Evolutionary conservation across 2,329 filamentous ascomycete species (phyloP), one percentile per base, ranked within the genome.

Genomic region (Xylariaceae sp.): DNA sequence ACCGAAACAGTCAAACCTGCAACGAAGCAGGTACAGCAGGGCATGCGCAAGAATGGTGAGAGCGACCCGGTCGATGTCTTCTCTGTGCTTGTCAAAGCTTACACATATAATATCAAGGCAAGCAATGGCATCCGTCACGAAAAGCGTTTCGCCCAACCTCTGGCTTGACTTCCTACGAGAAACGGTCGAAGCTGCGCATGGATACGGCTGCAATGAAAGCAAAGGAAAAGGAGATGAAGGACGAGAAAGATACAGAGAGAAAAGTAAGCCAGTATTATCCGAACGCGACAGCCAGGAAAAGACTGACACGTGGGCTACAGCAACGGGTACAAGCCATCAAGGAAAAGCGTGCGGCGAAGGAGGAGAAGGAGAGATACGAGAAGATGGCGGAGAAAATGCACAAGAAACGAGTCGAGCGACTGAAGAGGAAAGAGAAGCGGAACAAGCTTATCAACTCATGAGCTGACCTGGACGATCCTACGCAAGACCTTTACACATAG

Each of bases 321-420:
- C 82, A 84, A 70, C 87, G 87, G 65, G 86, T 95, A 52, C 84
- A 93, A 69, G 83, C 83, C 10, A 90, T 98, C 71, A 93, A 89
- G 69, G 91, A 96, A 62, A 93, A 89, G 75, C 85, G 91, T 65
- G 89, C 86, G 19, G 90, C 88, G 50, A 98, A 97, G 82, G 93
- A 91, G 68, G 95, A 98, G 80, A 92, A 89, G 75, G 91, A 93
- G 70, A 82, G 93, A 65, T 98, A 93, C 72, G 91, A 92, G 74
- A 91, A 93, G 80, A 85, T 99, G 85, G 93, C 92, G 19, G 91
- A 92, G 78, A 98, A 95, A 80, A 98, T 99, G 95, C 93, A 98
- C 79, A 87, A 85, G 76, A 98, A 96, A 82, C 84, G 93, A 59
- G 89, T 98, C 12, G 95, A 99, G 77, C 85, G 95, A 67, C 76